Conservation (phyloP, 805 yeast genomes). For the Myxozyma geophila region DNA sequence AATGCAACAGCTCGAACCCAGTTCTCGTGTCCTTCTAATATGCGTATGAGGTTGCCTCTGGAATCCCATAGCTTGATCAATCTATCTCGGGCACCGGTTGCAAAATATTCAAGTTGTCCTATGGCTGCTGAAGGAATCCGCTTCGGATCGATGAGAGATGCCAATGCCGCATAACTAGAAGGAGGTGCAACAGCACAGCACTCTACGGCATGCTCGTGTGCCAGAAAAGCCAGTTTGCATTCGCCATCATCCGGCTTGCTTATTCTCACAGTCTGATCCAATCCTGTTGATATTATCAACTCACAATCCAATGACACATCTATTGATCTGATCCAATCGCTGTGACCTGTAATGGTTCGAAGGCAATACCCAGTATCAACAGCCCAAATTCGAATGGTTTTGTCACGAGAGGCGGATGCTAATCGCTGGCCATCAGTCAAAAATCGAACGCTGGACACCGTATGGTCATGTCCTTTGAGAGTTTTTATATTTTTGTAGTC, state of each 20-base stretch:
- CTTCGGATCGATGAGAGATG: constrained; percentile 12
- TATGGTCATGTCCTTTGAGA: constrained; percentile 84
- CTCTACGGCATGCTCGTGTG: constrained; percentile 82
- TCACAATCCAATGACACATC: constrained; percentile 56
- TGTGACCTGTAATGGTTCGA: constrained; percentile 72
- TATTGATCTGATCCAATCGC: constrained; percentile 83
- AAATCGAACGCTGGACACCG: constrained; percentile 68
- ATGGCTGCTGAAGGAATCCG: constrained; percentile 1
- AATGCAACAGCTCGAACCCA: constrained; percentile 77
- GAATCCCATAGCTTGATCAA: constrained; percentile 74
- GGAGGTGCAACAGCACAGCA: constrained; percentile 68
- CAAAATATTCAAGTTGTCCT: constrained; percentile 58
- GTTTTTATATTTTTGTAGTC: constrained; percentile 62
- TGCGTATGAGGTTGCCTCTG: constrained; percentile 61
- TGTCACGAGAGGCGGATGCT: constrained; percentile 81
- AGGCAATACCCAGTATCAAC: constrained; percentile 67
- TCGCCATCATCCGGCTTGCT: constrained; percentile 69
- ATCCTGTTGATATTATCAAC: constrained; percentile 72
- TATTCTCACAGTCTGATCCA: constrained; percentile 73
- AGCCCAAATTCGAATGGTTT: constrained; percentile 83
- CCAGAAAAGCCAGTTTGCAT: constrained; percentile 63
- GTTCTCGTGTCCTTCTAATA: constrained; percentile 75
- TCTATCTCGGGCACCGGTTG: constrained; percentile 81
- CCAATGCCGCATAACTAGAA: constrained; percentile 25
- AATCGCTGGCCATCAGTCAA: constrained; percentile 57